Conservation (phyloP, 345 rosid genomes). For the Passiflora organensis region DNA sequence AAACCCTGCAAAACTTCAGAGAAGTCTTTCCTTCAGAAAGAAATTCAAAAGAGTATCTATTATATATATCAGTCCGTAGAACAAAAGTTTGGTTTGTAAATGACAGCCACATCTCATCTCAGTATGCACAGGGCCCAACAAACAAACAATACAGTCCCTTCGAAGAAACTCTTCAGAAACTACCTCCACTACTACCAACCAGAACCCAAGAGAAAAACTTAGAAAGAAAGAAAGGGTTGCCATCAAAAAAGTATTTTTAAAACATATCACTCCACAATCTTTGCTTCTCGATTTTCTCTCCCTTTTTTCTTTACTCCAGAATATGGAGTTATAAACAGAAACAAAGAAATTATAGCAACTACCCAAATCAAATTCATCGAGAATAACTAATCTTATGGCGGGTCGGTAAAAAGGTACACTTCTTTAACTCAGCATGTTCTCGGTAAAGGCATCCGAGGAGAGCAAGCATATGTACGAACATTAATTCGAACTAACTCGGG, state of each 20-base stretch:
- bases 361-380: background rate
- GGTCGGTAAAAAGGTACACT: background rate
- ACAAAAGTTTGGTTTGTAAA: constrained; percentile 10
- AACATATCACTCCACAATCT: constrained; percentile 9
- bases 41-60: constrained; percentile 23
- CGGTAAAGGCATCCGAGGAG: background rate
- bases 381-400: background rate
- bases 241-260: constrained; percentile 19
- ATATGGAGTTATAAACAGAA: constrained; percentile 3
- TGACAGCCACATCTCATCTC: constrained; percentile 26
- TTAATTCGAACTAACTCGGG: background rate
- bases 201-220: constrained; percentile 22
- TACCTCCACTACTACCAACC: constrained; percentile 92
- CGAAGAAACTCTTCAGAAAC: constrained; percentile 81
- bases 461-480: background rate
- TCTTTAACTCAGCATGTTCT: background rate
- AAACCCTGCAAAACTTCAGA: constrained; percentile 41
- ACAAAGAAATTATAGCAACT: constrained; percentile 3
- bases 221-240: constrained; percentile 23
- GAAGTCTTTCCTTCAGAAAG: constrained; percentile 30
- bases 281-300: constrained; percentile 7
- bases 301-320: constrained; percentile 22
- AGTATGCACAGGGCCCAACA: constrained; percentile 37
- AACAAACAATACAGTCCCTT: constrained; percentile 57
- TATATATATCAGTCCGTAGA: constrained; percentile 27